Percentiles rank a stretch among this genome's conserved stretches.
Evolutionary conservation across 176 grass and related monocot genomes (phyloP).

Genomic region (Carex cristatella): DNA sequence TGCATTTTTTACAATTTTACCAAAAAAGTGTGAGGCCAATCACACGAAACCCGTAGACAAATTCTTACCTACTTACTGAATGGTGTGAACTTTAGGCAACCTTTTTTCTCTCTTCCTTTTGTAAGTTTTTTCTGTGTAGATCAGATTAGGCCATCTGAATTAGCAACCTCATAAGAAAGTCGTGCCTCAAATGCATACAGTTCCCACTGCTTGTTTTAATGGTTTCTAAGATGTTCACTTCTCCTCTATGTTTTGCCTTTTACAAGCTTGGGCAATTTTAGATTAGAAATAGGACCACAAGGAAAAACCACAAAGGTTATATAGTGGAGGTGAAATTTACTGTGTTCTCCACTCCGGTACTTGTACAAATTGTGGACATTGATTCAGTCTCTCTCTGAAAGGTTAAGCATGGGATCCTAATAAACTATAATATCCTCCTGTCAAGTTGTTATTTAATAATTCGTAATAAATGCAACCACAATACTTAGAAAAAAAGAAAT

Average conservation of each 20-base stretch:
- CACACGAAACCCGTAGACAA: neutral
- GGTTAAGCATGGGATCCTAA: neutral
- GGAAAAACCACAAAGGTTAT: neutral
- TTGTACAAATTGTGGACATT: neutral
- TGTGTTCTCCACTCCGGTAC: neutral
- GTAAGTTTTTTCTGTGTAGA: neutral
- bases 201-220: constrained; percentile 2
- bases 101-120: neutral
- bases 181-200: constrained; percentile 3
- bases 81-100: neutral
- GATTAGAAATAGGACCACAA: neutral
- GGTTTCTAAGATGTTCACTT: neutral
- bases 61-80: constrained; percentile 21
- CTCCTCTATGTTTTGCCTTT: neutral
- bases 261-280: neutral
- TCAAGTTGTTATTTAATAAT: neutral
- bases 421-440: neutral
- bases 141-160: neutral
- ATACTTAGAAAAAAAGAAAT: neutral
- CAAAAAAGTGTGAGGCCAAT: constrained; percentile 13
- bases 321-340: neutral
- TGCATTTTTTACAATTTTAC: neutral
- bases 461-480: too few species aligned
- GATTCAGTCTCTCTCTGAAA: neutral
- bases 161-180: constrained; percentile 15